Conservation (phyloP, 495 filamentous ascomycete genomes). For the Darksidea phi region DNA sequence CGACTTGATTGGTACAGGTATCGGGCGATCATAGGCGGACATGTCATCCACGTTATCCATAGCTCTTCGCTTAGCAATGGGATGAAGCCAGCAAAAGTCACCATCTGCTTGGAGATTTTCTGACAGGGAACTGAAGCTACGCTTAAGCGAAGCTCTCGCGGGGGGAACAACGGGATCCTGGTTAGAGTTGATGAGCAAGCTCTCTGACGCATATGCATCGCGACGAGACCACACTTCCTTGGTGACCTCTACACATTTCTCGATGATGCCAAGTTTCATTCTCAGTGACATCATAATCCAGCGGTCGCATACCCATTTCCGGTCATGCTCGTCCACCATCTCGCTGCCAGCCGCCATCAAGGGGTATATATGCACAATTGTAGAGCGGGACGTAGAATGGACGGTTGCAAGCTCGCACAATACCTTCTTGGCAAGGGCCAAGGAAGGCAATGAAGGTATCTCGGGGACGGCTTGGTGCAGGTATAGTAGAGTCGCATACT, state of each 20-base stretch:
- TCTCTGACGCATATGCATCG: conserved; percentile 39
- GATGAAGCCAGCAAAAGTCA: conserved; percentile 15
- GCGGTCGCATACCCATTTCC: conserved; percentile 64
- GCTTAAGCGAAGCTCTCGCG: conserved; percentile 6
- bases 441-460: conserved; percentile 57
- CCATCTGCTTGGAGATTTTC: conserved; percentile 15
- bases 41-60: conserved; percentile 1
- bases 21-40: conserved; percentile 3
- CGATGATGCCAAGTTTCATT: conserved; percentile 69
- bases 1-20: conserved; percentile 8
- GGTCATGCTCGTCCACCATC: conserved; percentile 58
- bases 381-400: conserved; percentile 60
- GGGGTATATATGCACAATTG: conserved; percentile 75
- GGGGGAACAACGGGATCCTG: neutral
- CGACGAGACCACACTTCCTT: conserved; percentile 55
- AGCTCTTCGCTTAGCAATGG: conserved; percentile 17
- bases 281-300: conserved; percentile 63
- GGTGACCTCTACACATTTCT: conserved; percentile 59
- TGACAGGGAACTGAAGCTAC: conserved; percentile 17
- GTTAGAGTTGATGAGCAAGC: neutral
- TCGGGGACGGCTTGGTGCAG: conserved; percentile 76
- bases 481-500: conserved; percentile 70
- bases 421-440: conserved; percentile 62
- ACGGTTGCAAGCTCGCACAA: conserved; percentile 62
- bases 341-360: conserved; percentile 71